phyloP scores from a whole-genome alignment of 2,329 filamentous ascomycete genomes.

The Sporothrix globosa region DNA sequence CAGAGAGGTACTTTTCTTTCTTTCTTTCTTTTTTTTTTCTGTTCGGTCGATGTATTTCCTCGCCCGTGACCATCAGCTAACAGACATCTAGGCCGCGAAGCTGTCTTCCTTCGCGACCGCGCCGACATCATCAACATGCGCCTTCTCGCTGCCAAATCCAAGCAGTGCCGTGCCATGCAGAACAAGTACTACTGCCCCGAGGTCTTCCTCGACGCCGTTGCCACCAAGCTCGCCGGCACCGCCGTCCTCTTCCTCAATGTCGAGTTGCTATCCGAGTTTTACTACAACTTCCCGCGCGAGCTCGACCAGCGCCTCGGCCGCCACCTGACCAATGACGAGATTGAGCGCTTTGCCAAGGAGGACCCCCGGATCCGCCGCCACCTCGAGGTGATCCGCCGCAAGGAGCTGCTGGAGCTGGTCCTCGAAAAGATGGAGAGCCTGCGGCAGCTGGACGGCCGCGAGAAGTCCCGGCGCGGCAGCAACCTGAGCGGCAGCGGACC shows the following conservation, averaged over 20 bases:
- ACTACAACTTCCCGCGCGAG: constrained; percentile 94
- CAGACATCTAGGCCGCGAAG: constrained; percentile 72
- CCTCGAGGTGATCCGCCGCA: constrained; percentile 86
- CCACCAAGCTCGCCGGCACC: constrained; percentile 90
- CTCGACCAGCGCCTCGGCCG: constrained; percentile 84
- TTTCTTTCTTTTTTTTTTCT: background rate
- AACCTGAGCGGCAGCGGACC: constrained; percentile 38
- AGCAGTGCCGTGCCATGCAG: constrained; percentile 78
- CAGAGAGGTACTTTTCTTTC: constrained; percentile 65
- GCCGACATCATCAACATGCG: constrained; percentile 90
- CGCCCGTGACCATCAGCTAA: constrained; percentile 38
- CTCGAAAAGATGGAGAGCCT: constrained; percentile 95
- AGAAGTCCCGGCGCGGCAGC: constrained; percentile 58
- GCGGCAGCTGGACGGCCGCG: constrained; percentile 77
- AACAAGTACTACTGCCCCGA: constrained; percentile 98
- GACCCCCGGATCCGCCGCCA: constrained; percentile 88
- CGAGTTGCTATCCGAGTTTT: constrained; percentile 94
- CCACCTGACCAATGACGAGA: constrained; percentile 74
- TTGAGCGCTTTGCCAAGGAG: constrained; percentile 89
- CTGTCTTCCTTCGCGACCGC: constrained; percentile 89
- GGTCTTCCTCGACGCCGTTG: constrained; percentile 95
- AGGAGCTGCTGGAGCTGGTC: constrained; percentile 90
- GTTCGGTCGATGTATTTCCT: background rate
- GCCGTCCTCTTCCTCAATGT: constrained; percentile 97
- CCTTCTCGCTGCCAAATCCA: constrained; percentile 81